These are phyloP conservation scores for Beauveria scarabaeidicola DNA, from an alignment of 2,329 filamentous ascomycete species.

Conservation along the genomic window DNA sequence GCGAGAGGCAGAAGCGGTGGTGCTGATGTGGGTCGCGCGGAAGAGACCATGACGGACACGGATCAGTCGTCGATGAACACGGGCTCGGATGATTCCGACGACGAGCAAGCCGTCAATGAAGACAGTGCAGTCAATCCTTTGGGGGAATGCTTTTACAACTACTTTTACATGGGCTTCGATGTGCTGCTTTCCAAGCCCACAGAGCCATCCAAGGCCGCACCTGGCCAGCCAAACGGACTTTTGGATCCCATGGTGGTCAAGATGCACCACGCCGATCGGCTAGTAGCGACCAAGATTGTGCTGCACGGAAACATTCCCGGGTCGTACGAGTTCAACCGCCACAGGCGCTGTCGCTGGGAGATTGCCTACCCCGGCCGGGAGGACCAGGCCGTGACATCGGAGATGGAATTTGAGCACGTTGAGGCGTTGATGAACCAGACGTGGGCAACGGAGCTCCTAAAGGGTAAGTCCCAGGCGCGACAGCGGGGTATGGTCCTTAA, in stretches of 20 bases:
- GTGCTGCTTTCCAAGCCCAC: constrained; percentile 77
- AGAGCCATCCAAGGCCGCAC: constrained; percentile 54
- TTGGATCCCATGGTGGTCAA: constrained; percentile 26
- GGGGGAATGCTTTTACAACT: constrained; percentile 89
- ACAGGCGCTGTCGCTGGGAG: constrained; percentile 82
- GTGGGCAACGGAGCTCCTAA: constrained; percentile 61
- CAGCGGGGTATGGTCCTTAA: constrained; percentile 81
- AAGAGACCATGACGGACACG: constrained; percentile 55
- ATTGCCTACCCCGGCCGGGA: constrained; percentile 49
- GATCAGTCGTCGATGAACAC: constrained; percentile 69
- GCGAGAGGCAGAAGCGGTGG: constrained; percentile 37
- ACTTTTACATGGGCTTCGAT: constrained; percentile 93
- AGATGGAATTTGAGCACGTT: constrained; percentile 68
- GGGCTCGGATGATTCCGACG: constrained; percentile 57
- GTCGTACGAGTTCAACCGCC: constrained; percentile 92
- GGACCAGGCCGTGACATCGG: constrained; percentile 53
- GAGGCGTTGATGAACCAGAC: constrained; percentile 58
- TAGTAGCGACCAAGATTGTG: constrained; percentile 86
- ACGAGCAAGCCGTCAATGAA: constrained; percentile 50
- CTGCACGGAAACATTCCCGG: constrained; percentile 92
- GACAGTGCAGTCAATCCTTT: constrained; percentile 45
- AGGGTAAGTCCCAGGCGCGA: constrained; percentile 36
- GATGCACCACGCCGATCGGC: constrained; percentile 46
- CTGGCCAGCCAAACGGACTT: constrained; percentile 25
- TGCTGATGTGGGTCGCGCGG: constrained; percentile 36